Percentiles rank a stretch among this genome's conserved stretches.
phyloP scores from a whole-genome alignment of 1,284 basidiomycete genomes.

The Inonotus hispidus region DNA sequence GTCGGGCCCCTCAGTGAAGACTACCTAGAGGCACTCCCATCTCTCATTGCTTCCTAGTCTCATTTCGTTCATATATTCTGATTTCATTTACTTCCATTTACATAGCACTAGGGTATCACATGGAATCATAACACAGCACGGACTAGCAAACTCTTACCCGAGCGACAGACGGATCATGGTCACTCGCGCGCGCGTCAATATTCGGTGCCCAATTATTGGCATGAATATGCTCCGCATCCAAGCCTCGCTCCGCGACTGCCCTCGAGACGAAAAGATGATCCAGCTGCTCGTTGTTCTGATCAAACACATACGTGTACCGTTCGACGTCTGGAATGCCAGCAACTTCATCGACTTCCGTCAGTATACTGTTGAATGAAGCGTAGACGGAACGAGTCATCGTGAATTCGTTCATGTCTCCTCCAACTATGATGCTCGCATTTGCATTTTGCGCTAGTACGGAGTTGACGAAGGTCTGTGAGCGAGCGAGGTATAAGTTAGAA shows the following conservation, averaged over 20 bases:
- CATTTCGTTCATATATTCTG: not conserved
- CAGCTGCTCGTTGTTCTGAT: slow-evolving; percentile 53
- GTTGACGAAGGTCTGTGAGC: slow-evolving; percentile 43
- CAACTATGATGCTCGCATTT: slow-evolving; percentile 47
- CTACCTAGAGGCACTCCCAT: slow-evolving; percentile 29
- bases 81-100: not conserved
- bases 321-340: slow-evolving; percentile 43
- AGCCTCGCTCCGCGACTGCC: slow-evolving; percentile 37
- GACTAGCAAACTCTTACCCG: slow-evolving; percentile 39
- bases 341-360: slow-evolving; percentile 47
- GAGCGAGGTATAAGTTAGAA: not conserved
- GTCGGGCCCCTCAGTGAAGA: slow-evolving; percentile 30
- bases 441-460: slow-evolving; percentile 40
- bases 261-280: slow-evolving; percentile 53
- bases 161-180: slow-evolving; percentile 57
- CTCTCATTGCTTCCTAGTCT: not conserved
- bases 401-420: slow-evolving; percentile 64
- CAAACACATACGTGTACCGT: slow-evolving; percentile 58
- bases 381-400: slow-evolving; percentile 48
- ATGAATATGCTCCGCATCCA: slow-evolving; percentile 52
- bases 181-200: slow-evolving; percentile 40
- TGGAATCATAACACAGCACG: not conserved
- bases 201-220: slow-evolving; percentile 52
- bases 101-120: not conserved
- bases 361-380: slow-evolving; percentile 37